Evolutionary conservation across 2,329 filamentous ascomycete genomes (phyloP), one percentile per base, ranked within the genome.

Genomic region (Talaromyces verruculosus): DNA sequence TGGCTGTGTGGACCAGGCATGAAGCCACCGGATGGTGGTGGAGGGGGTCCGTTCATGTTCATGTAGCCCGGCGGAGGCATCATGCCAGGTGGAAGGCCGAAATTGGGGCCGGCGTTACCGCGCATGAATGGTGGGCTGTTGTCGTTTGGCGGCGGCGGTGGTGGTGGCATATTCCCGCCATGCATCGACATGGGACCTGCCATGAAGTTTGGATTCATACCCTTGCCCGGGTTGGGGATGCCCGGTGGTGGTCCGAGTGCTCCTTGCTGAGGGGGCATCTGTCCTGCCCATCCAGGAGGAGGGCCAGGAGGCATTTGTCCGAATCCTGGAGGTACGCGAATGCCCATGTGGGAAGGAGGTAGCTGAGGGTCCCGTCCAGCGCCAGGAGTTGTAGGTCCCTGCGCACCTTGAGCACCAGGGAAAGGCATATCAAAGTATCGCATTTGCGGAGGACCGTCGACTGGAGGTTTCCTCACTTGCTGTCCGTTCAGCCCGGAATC

Each of bases 51-150:
- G 57, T 78, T 79, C 74, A 71, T 71, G 66, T 69, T 71, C 72
- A 81, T 77, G 67, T 81, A 82, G 28, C 79, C 80, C 3, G 79
- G 80, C 28, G 79, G 80, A 33, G 79, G 79, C 71, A 79, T 78
- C 77, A 81, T 81, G 58, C 79, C 79, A 5, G 79, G 79, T 13
- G 79, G 79, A 60, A 74, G 75, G 1, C 73, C 75, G 61, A 75
- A 77, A 35, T 70, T 72, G 17, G 69, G 66, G 15, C 71, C 68
- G 5, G 74, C 64, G 28, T 67, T 72, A n/a, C 71, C 73, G 61
- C 78, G 78, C 53, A 79, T 76, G 61, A 79, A 77, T 25, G 71
- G 72, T 67, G 77, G 75, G 25, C 77, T 74, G 28, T 79, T 74
- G 35, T 79, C 78, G 58, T 72, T 76, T 13, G 75, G 70, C 25